Base-by-base conservation (phyloP, 2,329 filamentous ascomycete species). In the Fusarium tricinctum region DNA sequence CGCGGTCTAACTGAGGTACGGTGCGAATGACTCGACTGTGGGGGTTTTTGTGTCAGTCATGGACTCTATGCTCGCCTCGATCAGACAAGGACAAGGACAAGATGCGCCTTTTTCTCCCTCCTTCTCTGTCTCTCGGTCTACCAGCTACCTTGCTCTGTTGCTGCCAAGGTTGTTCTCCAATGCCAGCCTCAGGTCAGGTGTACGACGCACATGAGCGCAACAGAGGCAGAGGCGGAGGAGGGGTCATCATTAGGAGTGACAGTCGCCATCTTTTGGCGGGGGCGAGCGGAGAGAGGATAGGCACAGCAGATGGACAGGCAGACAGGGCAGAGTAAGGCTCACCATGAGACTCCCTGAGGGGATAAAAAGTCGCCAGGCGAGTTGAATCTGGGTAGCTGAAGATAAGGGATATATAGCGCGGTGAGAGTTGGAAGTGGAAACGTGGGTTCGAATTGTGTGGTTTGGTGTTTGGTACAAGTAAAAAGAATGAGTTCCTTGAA, bases 1-100 rank as follows among this genome's bases (percentile, higher is more conserved):
- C 53, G 19, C 20, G n/a, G 28, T 26, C 26, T 26, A 26, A 26
- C 26, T 23, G 43, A 9, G 15, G 26, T 49, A 51, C 51, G 38
- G 59, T 65, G 59, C 55, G 52, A 59, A 63, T 63, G 66, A 63
- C 58, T 73, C 66, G 66, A 53, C 63, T 71, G 56, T 68, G 58
- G 56, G 60, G 51, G 45, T 19, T 38, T 43, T 47, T 53, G 45
- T 60, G 59, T 72, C 46, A 72, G 70, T 56, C 59, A 69, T 55
- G 38, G 43, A 38, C 46, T 33, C 38, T 39, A 32, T 53, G 17
- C 22, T 54, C 20, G 33, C 32, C 28, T 48, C 54, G 22, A 40
- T 57, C 22, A 10, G 30, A 38, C 22, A 53, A 38, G 23, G 30
- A 38, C 22, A 53, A 38, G 23, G 62, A 30, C 15, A 51, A 51